Evolutionary conservation across 331 rosid genomes (phyloP), one percentile per base, ranked within the genome.

Genomic region (Rhamnella rubrinervis): DNA sequence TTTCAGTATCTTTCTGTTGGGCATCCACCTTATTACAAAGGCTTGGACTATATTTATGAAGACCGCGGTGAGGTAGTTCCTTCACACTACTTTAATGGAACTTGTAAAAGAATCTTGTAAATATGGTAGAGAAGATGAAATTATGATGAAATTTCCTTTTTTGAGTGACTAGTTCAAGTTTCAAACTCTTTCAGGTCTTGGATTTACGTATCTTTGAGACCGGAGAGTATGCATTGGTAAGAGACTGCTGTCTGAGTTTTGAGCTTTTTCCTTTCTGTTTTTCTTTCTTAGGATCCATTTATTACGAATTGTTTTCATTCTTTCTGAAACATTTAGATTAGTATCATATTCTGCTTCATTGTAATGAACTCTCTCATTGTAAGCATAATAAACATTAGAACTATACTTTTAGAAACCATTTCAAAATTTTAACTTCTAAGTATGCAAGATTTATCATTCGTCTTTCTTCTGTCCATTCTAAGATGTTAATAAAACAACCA

Each of bases 1-100:
- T 72, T 77, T 71, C 90, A 93, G 98, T 93, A 93, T 78, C 86
- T 93, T 40, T 93, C 98, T 49, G 98, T 93, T 71, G 98, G 98
- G 15, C 98, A 90, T 70, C 98, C 98, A 58, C 92, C 96, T 49
- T 93, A 93, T 60, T 90, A 82, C 91, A 93, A 90, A 82, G 98
- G 98, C 71, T 75, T 93, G 71, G 98, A 93, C 71, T 93, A 93
- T 76, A 93, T 93, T 57, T 93, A 93, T 69, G 96, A 93, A 84
- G 97, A 93, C 81, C 97, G 98, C 31, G 98, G 98, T 6, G 98
- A 93, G 97, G 97, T 86, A 83, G 31, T 64, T 28, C 50, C 28
- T 46, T 57, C n/a, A 10, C 18, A 37, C 20, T 17, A n/a, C 49
- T 50, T 52, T 7, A 7, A 4, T 4, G 4, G 35, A 31, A 31